Percentiles rank a stretch among this genome's conserved stretches.
Evolutionary conservation across 2,329 filamentous ascomycete genomes (phyloP).

Genomic region (Pestalotiopsis sp.): DNA sequence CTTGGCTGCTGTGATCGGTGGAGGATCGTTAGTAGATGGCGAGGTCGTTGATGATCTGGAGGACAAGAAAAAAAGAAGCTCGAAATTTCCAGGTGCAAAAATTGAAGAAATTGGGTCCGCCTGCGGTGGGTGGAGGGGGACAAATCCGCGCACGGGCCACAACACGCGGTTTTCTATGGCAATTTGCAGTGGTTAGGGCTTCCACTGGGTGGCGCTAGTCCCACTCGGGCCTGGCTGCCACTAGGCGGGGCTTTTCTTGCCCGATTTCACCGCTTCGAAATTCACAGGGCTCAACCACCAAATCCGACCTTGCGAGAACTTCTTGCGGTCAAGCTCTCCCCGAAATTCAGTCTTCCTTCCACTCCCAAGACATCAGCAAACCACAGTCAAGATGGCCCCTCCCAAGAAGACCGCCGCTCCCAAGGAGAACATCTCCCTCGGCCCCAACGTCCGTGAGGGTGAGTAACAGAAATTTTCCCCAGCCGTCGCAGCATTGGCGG

Average conservation of each 20-base stretch:
- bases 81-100: constrained; percentile 6
- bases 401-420: constrained; percentile 84
- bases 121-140: not conserved
- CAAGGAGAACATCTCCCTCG: constrained; percentile 98
- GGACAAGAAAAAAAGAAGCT: constrained; percentile 1
- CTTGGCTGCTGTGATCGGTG: constrained; percentile 18
- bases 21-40: constrained; percentile 17
- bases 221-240: not conserved
- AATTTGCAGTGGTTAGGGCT: constrained; percentile 6
- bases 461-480: constrained; percentile 34
- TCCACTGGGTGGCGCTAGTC: constrained; percentile 1
- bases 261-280: constrained; percentile 11
- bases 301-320: constrained; percentile 16
- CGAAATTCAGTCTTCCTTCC: constrained; percentile 19
- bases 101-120: constrained; percentile 10
- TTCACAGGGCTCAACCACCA: constrained; percentile 9
- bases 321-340: constrained; percentile 21
- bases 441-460: constrained; percentile 96
- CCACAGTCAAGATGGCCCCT: constrained; percentile 78
- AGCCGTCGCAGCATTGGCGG: not conserved
- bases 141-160: not conserved
- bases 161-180: not conserved
- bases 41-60: not conserved
- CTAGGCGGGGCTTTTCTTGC: not conserved
- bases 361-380: constrained; percentile 25